Evolutionary conservation across 495 filamentous ascomycete genomes (phyloP), one percentile per base, ranked within the genome.

Genomic region (Immersiella caudata): DNA sequence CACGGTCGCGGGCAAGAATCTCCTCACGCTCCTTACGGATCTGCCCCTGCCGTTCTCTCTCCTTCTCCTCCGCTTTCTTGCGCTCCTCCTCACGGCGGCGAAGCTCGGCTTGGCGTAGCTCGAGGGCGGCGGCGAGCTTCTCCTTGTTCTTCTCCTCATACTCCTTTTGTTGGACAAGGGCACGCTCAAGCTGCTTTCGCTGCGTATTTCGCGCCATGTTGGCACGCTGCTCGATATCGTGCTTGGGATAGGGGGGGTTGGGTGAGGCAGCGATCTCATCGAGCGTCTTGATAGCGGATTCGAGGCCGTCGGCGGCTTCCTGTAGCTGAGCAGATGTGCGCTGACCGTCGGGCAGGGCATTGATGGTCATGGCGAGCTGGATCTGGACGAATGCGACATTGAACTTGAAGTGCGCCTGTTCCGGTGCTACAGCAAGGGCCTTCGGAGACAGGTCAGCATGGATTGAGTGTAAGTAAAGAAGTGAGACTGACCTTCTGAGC

Each of bases 321-420:
- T 94, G 83, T 22, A 97, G 87, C 65, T 97, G 93, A 57, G 83
- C 85, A 0, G 95, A 82, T 0, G 89, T 92, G 54, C 92, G 87
- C 68, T 96, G 91, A 0, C 83, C 84, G 67, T 96, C 90, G 26
- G 83, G 81, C 21, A 97, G 84, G 58, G 79, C 82, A 80, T 93
- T 87, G n/a, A 97, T 86, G 46, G 91, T 83, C 26, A 89, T 88
- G 36, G 94, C 94, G 60, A 97, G 87, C 75, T 97, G 93, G 67
- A 96, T 93, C 74, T 98, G 94, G 20, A 97, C 93, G 69, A 97
- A 99, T 24, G 95, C 95, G 18, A 99, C 91, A 75, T 99, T 99
- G 86, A 99, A 99, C 74, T 94, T 90, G 73, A 95, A 91, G 79
- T 97, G 92, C 8, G 93, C 82, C 71, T 96, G 91, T 21, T 94